phyloP scores from a whole-genome alignment of 441 rosid species.

The Biscutella laevigata region DNA sequence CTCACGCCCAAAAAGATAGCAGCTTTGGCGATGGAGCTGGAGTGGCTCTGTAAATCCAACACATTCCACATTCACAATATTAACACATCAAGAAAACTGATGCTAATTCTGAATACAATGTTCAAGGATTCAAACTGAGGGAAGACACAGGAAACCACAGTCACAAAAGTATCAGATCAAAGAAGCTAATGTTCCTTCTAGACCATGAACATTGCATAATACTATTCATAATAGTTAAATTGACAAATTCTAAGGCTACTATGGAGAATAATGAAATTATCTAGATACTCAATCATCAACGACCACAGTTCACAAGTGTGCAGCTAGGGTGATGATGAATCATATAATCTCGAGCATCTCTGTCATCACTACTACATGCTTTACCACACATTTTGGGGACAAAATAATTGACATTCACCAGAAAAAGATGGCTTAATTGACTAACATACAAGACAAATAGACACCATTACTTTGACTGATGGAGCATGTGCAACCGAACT shows the following conservation, averaged over 20 bases:
- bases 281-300: conserved; percentile 1
- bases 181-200: not conserved
- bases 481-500: no score
- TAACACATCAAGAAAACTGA: not conserved
- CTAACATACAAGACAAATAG: conserved; percentile 4
- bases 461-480: conserved; percentile 5
- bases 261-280: not conserved
- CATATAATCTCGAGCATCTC: not conserved
- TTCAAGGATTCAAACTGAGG: not conserved
- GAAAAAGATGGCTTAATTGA: not conserved
- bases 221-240: not conserved
- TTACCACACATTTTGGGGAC: not conserved
- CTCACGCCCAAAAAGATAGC: conserved; percentile 90
- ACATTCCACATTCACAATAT: conserved; percentile 5
- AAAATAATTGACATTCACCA: conserved; percentile 6
- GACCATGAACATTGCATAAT: not conserved
- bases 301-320: not conserved
- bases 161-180: conserved; percentile 4
- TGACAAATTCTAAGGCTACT: conserved; percentile 1
- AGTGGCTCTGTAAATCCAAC: conserved; percentile 56
- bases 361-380: not conserved
- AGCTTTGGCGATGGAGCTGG: conserved; percentile 82
- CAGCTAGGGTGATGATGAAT: not conserved
- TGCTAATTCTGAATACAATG: not conserved
- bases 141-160: conserved; percentile 5